Percentiles rank a stretch among this genome's conserved stretches.
phyloP scores from a whole-genome alignment of 1,284 basidiomycete genomes.

The Austroboletus olivaceoglutinosus region DNA sequence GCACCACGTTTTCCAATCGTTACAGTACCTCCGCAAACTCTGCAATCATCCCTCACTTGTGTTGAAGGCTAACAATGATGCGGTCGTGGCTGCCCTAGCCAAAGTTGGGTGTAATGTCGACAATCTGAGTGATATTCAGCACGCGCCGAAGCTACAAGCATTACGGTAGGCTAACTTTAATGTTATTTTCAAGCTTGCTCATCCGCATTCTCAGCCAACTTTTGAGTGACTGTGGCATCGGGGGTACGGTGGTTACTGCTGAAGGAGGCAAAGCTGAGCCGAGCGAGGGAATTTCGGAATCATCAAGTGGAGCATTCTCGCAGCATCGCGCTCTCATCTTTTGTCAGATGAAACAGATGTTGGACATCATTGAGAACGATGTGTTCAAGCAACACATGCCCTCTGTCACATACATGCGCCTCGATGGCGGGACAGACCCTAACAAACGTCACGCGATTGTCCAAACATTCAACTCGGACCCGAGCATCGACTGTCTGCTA shows the following conservation, averaged over 20 bases:
- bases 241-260: slow-evolving; percentile 45
- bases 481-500: slow-evolving; percentile 94
- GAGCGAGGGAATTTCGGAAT: slow-evolving; percentile 52
- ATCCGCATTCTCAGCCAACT: slow-evolving; percentile 67
- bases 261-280: slow-evolving; percentile 64
- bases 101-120: slow-evolving; percentile 49
- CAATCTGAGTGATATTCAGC: slow-evolving; percentile 74
- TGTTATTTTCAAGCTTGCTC: slow-evolving; percentile 1
- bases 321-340: slow-evolving; percentile 99
- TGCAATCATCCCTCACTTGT: slow-evolving; percentile 97
- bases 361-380: slow-evolving; percentile 95
- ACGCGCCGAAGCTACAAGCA: slow-evolving; percentile 94
- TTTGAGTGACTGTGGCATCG: slow-evolving; percentile 93
- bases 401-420: slow-evolving; percentile 94
- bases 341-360: slow-evolving; percentile 99
- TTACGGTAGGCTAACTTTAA: slow-evolving; percentile 60
- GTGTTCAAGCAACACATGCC: slow-evolving; percentile 94
- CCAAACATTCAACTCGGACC: slow-evolving; percentile 97
- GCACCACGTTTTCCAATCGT: slow-evolving; percentile 91
- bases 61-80: slow-evolving; percentile 64
- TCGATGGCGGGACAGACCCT: slow-evolving; percentile 89
- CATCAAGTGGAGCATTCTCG: slow-evolving; percentile 65
- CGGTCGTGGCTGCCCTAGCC: slow-evolving; percentile 61
- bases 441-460: slow-evolving; percentile 93
- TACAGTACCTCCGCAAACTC: slow-evolving; percentile 96